phyloP scores from a whole-genome alignment of 2,329 filamentous ascomycete genomes.

The Plenodomus biglobosus region DNA sequence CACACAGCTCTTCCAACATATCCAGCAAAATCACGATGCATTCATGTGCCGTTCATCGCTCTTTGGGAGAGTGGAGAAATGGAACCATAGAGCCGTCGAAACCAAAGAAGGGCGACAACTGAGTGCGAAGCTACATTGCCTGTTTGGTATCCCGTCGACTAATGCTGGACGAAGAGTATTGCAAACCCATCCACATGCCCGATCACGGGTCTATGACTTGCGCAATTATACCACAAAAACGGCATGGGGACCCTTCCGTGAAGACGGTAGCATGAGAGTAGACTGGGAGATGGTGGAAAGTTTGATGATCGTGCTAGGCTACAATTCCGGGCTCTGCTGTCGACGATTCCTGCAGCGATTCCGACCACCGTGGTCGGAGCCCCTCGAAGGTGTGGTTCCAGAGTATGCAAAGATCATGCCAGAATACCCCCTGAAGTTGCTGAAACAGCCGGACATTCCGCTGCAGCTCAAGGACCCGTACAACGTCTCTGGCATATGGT shows the following conservation, averaged over 20 bases:
- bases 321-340: slow-evolving; percentile 53
- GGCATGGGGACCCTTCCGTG: slow-evolving; percentile 71
- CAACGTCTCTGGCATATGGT: slow-evolving; percentile 69
- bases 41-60: slow-evolving; percentile 67
- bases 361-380: slow-evolving; percentile 32
- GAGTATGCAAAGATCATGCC: slow-evolving; percentile 12
- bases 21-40: slow-evolving; percentile 56
- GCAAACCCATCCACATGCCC: slow-evolving; percentile 61
- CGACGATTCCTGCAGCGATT: slow-evolving; percentile 25
- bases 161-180: slow-evolving; percentile 31
- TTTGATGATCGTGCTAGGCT: slow-evolving; percentile 67
- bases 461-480: slow-evolving; percentile 67
- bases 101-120: slow-evolving; percentile 58
- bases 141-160: slow-evolving; percentile 65
- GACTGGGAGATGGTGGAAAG: slow-evolving; percentile 83
- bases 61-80: slow-evolving; percentile 53
- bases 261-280: slow-evolving; percentile 62
- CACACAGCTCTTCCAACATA: slow-evolving; percentile 43
- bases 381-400: slow-evolving; percentile 32
- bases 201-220: slow-evolving; percentile 72
- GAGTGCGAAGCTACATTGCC: slow-evolving; percentile 69
- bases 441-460: slow-evolving; percentile 42
- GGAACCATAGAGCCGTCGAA: slow-evolving; percentile 42
- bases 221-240: slow-evolving; percentile 64
- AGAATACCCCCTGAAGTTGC: slow-evolving; percentile 15